Conservation (phyloP, 805 yeast species). For the Teunomyces kruisii region DNA sequence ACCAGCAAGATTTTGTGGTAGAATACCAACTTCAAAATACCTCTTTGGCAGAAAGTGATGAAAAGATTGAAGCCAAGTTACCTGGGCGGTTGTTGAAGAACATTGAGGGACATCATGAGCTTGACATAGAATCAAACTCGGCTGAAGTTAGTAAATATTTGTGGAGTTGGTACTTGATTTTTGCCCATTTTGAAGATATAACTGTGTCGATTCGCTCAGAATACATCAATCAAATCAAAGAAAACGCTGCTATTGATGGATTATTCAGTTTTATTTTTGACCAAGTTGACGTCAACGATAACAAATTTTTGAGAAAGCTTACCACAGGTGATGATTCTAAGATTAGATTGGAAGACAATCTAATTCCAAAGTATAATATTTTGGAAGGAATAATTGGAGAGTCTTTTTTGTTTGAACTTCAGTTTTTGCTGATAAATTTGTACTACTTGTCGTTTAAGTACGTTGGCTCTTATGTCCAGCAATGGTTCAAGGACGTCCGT, state of each 20-base stretch:
- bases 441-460: constrained; percentile 49
- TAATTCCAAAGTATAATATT: constrained; percentile 21
- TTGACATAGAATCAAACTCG: constrained; percentile 19
- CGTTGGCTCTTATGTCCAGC: constrained; percentile 57
- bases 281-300: constrained; percentile 44
- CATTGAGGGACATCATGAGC: constrained; percentile 1
- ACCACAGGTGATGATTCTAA: constrained; percentile 9
- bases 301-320: constrained; percentile 19
- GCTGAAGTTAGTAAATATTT: constrained; percentile 41
- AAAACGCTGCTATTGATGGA: constrained; percentile 40
- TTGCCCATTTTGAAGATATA: constrained; percentile 61
- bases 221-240: constrained; percentile 58
- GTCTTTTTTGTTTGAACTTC: constrained; percentile 29
- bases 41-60: constrained; percentile 27
- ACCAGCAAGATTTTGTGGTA: constrained; percentile 60
- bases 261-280: constrained; percentile 57
- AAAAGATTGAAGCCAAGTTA: constrained; percentile 27
- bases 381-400: constrained; percentile 21
- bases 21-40: constrained; percentile 57
- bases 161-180: constrained; percentile 68
- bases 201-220: constrained; percentile 62
- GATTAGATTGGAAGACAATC: constrained; percentile 13
- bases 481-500: constrained; percentile 71
- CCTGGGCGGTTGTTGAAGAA: constrained; percentile 27
- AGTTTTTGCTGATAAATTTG: constrained; percentile 47